Evolutionary conservation across 2,329 filamentous ascomycete species (phyloP).

Genomic region (Pseudopyricularia javanii): DNA sequence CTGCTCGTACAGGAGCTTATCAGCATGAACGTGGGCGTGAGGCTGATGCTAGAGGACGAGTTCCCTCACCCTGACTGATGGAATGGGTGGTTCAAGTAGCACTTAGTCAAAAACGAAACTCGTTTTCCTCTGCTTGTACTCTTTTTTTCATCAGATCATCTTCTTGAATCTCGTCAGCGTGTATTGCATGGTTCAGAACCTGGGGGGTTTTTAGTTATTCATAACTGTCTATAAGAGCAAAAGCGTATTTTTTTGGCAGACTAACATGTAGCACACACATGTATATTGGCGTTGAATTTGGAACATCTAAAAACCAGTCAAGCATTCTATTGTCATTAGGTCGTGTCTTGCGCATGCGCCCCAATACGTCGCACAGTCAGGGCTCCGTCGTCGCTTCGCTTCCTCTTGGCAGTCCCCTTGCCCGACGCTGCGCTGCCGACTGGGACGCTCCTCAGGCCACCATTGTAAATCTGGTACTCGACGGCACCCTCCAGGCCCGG

Average conservation of each 20-base stretch:
- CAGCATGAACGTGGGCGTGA: constrained; percentile 97
- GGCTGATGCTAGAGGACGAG: constrained; percentile 83
- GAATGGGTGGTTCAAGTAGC: not conserved
- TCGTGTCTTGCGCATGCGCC: too few relatives aligned
- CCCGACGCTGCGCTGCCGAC: not conserved
- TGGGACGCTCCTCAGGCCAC: constrained; percentile 35
- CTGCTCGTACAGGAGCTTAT: constrained; percentile 89
- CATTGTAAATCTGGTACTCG: constrained; percentile 65
- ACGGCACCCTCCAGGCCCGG: constrained; percentile 37
- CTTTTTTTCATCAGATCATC: not conserved
- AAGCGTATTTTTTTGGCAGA: not conserved
- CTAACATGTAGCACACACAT: not conserved
- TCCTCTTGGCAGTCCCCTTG: constrained; percentile 12
- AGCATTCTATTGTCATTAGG: too few relatives aligned
- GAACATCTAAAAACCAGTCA: not conserved
- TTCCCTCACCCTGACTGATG: constrained; percentile 54
- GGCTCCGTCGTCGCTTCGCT: constrained; percentile 3
- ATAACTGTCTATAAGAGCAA: not conserved
- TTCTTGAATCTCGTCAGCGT: not conserved
- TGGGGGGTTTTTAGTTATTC: not conserved
- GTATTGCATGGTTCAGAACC: not conserved
- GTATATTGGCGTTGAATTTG: not conserved
- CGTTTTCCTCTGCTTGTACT: not conserved
- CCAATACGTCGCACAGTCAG: too few relatives aligned
- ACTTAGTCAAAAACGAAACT: not conserved